A percentile compares a stretch with the other conserved stretches of the same genome.
Conservation (phyloP, 2,329 filamentous ascomycete species). For the Escovopsis sp. region DNA sequence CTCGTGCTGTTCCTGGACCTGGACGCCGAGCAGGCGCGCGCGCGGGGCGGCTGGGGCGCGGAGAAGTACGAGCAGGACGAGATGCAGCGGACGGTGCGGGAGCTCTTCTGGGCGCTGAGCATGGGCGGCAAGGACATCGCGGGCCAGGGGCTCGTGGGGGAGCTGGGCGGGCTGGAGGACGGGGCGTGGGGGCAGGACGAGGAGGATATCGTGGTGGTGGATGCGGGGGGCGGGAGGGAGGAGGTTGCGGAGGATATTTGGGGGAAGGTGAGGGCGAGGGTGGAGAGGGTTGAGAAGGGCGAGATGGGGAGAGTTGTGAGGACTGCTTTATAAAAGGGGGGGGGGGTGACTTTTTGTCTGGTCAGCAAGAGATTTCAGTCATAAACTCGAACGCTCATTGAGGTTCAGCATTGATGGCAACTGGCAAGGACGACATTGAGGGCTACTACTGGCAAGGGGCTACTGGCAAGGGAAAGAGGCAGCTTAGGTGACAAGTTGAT, state of each 20-base stretch:
- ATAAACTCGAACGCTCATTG: too few species aligned
- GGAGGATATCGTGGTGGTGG: constrained; percentile 31
- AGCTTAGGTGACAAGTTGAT: too few species aligned
- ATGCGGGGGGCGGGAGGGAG: constrained; percentile 39
- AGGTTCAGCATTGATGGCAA: too few species aligned
- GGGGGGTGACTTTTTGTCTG: too few species aligned
- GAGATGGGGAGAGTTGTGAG: constrained; percentile 32
- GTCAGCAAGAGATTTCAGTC: too few species aligned
- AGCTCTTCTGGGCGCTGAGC: constrained; percentile 50
- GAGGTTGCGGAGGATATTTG: constrained; percentile 43
- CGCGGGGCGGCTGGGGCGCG: constrained; percentile 71
- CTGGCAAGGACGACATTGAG: too few species aligned
- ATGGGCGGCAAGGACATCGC: constrained; percentile 28
- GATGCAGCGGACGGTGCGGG: constrained; percentile 68
- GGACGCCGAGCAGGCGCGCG: constrained; percentile 53
- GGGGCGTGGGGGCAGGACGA: constrained; percentile 19
- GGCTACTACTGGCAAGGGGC: too few species aligned
- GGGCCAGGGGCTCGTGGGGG: constrained; percentile 10
- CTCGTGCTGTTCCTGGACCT: constrained; percentile 78
- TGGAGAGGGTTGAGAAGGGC: constrained; percentile 35
- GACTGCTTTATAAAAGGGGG: too few species aligned
- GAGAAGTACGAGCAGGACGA: constrained; percentile 79
- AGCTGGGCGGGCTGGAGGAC: constrained; percentile 10
- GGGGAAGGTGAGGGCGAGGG: constrained; percentile 30
- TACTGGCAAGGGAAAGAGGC: too few species aligned